Conservation (phyloP, 2,329 filamentous ascomycete genomes). For the Monilinia vaccinii-corymbosi region DNA sequence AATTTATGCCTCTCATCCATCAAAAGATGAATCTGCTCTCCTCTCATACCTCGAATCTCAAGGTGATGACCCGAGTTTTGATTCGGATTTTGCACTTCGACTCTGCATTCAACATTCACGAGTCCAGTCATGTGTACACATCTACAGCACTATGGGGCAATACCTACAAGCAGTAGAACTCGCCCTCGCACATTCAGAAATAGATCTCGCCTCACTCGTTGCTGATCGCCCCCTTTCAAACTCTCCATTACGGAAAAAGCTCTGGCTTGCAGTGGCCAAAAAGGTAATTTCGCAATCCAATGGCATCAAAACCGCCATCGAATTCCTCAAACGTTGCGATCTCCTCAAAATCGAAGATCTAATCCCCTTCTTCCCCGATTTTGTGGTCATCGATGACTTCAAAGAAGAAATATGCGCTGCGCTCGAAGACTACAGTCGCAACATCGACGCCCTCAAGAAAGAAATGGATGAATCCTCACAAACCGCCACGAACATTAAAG, state of each 20-base stretch:
- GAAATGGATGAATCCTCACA: conserved; percentile 94
- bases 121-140: conserved; percentile 90
- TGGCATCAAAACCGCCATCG: conserved; percentile 87
- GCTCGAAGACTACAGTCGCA: conserved; percentile 84
- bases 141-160: conserved; percentile 94
- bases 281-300: conserved; percentile 83
- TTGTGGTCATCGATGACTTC: conserved; percentile 97
- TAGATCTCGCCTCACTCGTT: conserved; percentile 82
- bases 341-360: conserved; percentile 90
- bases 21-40: conserved; percentile 74
- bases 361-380: conserved; percentile 97
- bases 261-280: conserved; percentile 92
- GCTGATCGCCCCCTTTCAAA: conserved; percentile 78
- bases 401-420: conserved; percentile 96
- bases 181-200: conserved; percentile 78
- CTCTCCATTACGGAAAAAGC: conserved; percentile 73
- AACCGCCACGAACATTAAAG: conserved; percentile 83
- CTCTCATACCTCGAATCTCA: conserved; percentile 87
- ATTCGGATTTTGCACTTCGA: conserved; percentile 90
- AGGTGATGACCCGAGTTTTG: conserved; percentile 76
- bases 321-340: conserved; percentile 86
- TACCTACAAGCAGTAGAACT: conserved; percentile 90
- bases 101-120: conserved; percentile 92
- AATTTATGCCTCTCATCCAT: conserved; percentile 82
- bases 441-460: conserved; percentile 77